phyloP scores from a whole-genome alignment of 768 basidiomycete genomes.

The Russula olivacea region DNA sequence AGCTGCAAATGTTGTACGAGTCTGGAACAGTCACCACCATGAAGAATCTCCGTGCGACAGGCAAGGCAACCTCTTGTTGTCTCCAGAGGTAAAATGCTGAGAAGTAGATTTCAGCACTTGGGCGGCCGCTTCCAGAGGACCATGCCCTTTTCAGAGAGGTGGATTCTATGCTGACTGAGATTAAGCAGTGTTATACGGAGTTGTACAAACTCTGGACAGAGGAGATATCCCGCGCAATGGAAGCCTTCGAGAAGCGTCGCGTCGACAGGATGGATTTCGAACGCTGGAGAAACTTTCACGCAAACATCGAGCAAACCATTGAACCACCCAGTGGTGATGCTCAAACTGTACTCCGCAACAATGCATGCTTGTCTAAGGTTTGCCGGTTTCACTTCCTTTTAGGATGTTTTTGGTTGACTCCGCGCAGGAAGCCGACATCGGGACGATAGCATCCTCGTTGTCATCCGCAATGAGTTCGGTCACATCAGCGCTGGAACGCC shows the following conservation, averaged over 20 bases:
- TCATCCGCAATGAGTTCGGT: not conserved
- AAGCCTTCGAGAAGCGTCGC: not conserved
- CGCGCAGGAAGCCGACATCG: not conserved
- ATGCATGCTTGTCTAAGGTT: not conserved
- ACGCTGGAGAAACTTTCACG: not conserved
- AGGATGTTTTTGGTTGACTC: too few relatives aligned
- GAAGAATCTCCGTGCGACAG: not conserved
- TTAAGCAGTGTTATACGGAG: not conserved
- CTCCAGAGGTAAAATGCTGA: not conserved
- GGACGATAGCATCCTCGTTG: not conserved
- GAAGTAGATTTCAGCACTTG: not conserved
- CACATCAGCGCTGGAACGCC: not conserved
- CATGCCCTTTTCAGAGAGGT: not conserved
- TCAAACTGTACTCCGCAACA: not conserved
- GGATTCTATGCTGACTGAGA: not conserved
- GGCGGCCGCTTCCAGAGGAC: not conserved
- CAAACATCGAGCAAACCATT: not conserved
- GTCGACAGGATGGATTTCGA: not conserved
- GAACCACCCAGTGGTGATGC: not conserved
- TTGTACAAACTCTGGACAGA: not conserved
- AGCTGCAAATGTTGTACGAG: not conserved
- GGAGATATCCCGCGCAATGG: not conserved
- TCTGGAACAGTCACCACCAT: not conserved
- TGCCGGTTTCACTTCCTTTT: too few relatives aligned
- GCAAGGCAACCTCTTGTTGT: not conserved